Conservation (phyloP, 805 yeast genomes). For the Wickerhamiella parazyma region DNA sequence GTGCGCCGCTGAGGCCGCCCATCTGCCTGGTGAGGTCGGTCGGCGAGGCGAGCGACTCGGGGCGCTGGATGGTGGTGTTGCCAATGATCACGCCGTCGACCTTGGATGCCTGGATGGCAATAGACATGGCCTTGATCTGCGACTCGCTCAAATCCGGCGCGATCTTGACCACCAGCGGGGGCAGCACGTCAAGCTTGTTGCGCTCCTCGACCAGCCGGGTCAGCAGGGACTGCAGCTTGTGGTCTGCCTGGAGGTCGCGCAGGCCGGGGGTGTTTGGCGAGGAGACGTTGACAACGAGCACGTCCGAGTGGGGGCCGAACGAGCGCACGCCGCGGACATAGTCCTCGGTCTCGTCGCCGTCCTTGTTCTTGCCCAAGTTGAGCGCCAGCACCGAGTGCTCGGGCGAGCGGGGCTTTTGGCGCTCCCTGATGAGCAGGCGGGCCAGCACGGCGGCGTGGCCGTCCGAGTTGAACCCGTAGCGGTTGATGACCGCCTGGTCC, state of each 20-base stretch:
- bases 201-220: slow-evolving; percentile 58
- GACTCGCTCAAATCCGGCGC: slow-evolving; percentile 84
- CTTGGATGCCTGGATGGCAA: slow-evolving; percentile 57
- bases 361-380: slow-evolving; percentile 84
- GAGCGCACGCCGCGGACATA: slow-evolving; percentile 72
- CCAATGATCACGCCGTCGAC: slow-evolving; percentile 88
- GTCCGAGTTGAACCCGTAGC: slow-evolving; percentile 87
- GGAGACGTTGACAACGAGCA: slow-evolving; percentile 78
- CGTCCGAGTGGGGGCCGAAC: slow-evolving; percentile 77
- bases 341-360: slow-evolving; percentile 80
- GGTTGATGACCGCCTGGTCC: slow-evolving; percentile 83
- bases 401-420: slow-evolving; percentile 20
- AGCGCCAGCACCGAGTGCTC: slow-evolving; percentile 50
- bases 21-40: slow-evolving; percentile 38
- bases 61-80: slow-evolving; percentile 84
- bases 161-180: slow-evolving; percentile 79
- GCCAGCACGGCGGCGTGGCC: slow-evolving; percentile 70
- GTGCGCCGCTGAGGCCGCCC: slow-evolving; percentile 91
- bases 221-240: slow-evolving; percentile 54
- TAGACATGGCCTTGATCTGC: slow-evolving; percentile 72
- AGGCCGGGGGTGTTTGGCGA: slow-evolving; percentile 95
- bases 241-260: slow-evolving; percentile 69
- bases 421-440: slow-evolving; percentile 52
- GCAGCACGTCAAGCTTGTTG: slow-evolving; percentile 38
- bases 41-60: slow-evolving; percentile 41